A percentile compares a stretch with the other conserved stretches of the same genome.
phyloP scores from a whole-genome alignment of 768 basidiomycete species.

The Mrakia hoshinonis region DNA sequence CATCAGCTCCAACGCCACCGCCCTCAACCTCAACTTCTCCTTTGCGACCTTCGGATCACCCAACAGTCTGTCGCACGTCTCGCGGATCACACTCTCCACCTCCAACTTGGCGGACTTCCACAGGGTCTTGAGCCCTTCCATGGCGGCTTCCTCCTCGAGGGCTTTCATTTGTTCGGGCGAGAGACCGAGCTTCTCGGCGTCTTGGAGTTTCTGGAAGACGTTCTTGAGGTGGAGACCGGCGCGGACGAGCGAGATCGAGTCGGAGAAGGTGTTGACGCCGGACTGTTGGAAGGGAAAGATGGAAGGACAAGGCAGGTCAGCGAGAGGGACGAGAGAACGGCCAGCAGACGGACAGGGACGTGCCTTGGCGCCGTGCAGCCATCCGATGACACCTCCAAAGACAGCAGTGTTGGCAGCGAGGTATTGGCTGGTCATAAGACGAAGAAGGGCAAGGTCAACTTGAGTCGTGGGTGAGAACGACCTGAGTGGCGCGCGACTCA shows the following conservation, averaged over 20 bases:
- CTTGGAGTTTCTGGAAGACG: conserved; percentile 41
- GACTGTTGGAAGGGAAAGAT: neutral
- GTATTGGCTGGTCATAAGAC: conserved; percentile 10
- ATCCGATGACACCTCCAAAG: conserved; percentile 32
- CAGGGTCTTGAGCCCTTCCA: conserved; percentile 40
- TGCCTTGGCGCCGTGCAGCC: conserved; percentile 41
- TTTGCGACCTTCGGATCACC: conserved; percentile 35
- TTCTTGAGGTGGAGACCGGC: conserved; percentile 41
- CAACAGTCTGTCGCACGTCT: conserved; percentile 40
- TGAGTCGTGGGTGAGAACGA: neutral
- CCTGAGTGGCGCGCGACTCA: conserved; percentile 17
- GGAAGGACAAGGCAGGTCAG: conserved; percentile 10
- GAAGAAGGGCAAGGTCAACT: too few relatives aligned
- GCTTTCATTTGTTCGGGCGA: conserved; percentile 39
- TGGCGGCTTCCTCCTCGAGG: conserved; percentile 41
- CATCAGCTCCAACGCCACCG: conserved; percentile 38
- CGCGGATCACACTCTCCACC: conserved; percentile 40
- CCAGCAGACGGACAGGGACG: conserved; percentile 30
- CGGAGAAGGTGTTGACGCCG: conserved; percentile 24
- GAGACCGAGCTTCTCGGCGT: conserved; percentile 40
- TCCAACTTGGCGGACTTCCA: conserved; percentile 44
- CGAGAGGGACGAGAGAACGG: neutral
- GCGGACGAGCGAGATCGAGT: conserved; percentile 39
- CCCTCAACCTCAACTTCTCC: conserved; percentile 38
- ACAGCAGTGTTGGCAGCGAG: neutral